Evolutionary conservation across 768 basidiomycete species (phyloP).

Genomic region (Saitozyma sp.): DNA sequence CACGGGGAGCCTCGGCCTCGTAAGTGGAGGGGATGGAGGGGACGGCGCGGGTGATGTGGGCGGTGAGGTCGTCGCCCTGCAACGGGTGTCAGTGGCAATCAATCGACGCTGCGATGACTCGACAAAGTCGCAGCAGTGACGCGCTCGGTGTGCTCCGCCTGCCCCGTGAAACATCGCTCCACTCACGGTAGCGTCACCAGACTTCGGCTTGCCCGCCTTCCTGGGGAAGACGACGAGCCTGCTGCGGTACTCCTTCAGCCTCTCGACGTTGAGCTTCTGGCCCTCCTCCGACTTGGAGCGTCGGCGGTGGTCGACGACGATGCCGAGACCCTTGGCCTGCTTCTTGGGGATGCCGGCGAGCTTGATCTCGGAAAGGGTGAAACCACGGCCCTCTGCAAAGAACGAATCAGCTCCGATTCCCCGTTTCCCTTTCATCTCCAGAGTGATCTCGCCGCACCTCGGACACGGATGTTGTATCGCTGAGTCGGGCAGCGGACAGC

Average conservation of each 20-base stretch:
- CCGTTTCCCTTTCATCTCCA: not conserved
- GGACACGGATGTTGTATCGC: constrained; percentile 96
- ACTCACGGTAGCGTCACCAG: constrained; percentile 86
- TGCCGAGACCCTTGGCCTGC: constrained; percentile 87
- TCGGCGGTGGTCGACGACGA: constrained; percentile 95
- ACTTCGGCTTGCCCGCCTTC: constrained; percentile 91
- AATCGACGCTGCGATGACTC: not conserved
- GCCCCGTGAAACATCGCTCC: not conserved
- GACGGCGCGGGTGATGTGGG: constrained; percentile 66
- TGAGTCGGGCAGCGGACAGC: constrained; percentile 95
- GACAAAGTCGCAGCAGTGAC: not conserved
- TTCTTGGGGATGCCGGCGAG: constrained; percentile 92
- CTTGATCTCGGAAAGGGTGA: constrained; percentile 91
- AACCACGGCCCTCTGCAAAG: constrained; percentile 73
- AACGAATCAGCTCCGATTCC: constrained; percentile 6
- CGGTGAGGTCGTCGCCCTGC: constrained; percentile 80
- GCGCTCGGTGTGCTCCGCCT: not conserved
- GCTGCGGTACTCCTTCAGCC: constrained; percentile 88
- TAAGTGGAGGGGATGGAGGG: constrained; percentile 64
- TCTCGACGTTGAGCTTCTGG: constrained; percentile 89
- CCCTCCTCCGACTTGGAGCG: constrained; percentile 96
- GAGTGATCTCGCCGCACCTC: constrained; percentile 59
- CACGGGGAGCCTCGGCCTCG: constrained; percentile 79
- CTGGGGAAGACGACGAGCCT: constrained; percentile 95
- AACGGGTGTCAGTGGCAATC: not conserved